Evolutionary conservation across 768 basidiomycete genomes (phyloP).

Genomic region (Boletales sp.): DNA sequence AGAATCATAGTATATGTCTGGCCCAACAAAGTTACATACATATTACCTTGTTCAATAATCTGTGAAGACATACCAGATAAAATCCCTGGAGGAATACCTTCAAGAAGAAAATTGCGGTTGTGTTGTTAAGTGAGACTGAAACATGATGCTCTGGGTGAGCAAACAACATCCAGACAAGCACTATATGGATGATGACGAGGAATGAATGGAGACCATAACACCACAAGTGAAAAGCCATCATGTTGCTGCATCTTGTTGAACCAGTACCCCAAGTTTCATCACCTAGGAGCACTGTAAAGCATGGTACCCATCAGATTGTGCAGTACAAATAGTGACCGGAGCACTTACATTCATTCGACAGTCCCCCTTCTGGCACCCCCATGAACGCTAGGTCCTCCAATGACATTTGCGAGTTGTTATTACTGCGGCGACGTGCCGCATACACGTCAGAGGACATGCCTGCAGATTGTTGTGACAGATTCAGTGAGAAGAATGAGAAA

Average conservation of each 20-base stretch:
- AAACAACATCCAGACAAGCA: background rate
- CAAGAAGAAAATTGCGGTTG: background rate
- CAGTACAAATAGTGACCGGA: too few relatives aligned
- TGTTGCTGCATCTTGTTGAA: background rate
- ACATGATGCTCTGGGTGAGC: conserved; percentile 4
- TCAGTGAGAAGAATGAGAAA: background rate
- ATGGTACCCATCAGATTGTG: too few relatives aligned
- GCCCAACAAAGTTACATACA: too few relatives aligned
- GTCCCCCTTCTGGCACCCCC: too few relatives aligned
- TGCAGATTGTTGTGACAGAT: background rate
- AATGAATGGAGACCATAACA: background rate
- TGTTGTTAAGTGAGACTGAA: background rate
- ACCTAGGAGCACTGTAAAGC: background rate
- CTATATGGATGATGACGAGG: background rate
- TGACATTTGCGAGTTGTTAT: background rate
- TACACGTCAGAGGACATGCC: background rate
- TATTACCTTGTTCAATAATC: too few relatives aligned
- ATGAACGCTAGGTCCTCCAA: background rate
- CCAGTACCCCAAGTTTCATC: background rate
- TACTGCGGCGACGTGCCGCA: background rate
- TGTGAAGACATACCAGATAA: background rate
- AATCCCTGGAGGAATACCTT: conserved; percentile 1
- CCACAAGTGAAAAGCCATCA: background rate
- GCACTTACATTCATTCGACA: too few relatives aligned
- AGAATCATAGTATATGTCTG: conserved; percentile 17